Base-by-base conservation (phyloP, 2,329 filamentous ascomycete species). In the Volutella citrinella region DNA sequence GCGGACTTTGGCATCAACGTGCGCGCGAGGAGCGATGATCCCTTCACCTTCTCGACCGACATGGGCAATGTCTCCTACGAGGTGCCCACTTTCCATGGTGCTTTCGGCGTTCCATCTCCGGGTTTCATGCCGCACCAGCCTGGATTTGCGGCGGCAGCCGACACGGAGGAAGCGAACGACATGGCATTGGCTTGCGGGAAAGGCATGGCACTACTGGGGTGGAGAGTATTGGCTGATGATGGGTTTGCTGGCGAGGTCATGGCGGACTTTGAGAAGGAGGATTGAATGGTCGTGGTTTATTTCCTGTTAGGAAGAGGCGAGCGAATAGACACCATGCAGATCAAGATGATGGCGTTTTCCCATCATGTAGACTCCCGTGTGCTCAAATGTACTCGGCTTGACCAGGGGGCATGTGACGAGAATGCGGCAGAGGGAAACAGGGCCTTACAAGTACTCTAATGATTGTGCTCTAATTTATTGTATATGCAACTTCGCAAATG, bases 21-120 rank as follows among this genome's bases (percentile, higher is more conserved):
- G 11, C 39, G 63, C n/a, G 29, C 48, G 12, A 41, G 43, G 13
- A 54, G 62, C 20, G 57, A 65, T 0, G 61, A 64, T 30, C 53
- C 63, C 1, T 51, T 68, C 35, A 51, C 51, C 8, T 57, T 54
- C 9, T 70, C 69, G 1, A 72, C 70, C 0, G 69, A 74, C 49
- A 71, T 72, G 69, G 70, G 70, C 15, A 74, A 75, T 34, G 68
- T 75, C 9, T 66, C 63, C 10, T 68, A 73, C 31, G 40, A 61
- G 2, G 54, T 68, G 3, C 71, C 71, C 3, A 63, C 61, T 5
- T 65, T 75, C 30, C 71, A 75, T 41, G 65, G 67, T 6, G 65
- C 61, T 19, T 74, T 74, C 38, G 60, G 54, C 3, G 68, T 76
- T 20, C 59, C 64, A 1, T 56, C 62, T 2, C 45, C 40, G 5